phyloP scores from a whole-genome alignment of 176 grass and related monocot species.

The Neostapfia colusana region DNA sequence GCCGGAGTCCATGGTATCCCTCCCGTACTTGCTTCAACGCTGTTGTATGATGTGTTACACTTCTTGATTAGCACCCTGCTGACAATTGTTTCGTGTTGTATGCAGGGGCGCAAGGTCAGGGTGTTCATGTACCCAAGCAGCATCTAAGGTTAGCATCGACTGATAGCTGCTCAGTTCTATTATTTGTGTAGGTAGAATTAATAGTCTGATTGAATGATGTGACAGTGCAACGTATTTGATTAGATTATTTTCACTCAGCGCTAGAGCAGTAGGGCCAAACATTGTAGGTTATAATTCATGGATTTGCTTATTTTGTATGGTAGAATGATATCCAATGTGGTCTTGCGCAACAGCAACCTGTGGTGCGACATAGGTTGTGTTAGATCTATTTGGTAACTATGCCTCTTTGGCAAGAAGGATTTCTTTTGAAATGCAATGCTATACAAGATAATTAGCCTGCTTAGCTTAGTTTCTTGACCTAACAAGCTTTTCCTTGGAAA shows the following conservation, averaged over 20 bases:
- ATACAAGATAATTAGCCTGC: background rate
- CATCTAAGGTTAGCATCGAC: constrained; percentile 59
- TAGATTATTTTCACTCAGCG: background rate
- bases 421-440: no score
- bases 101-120: constrained; percentile 74
- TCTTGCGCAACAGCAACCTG: background rate
- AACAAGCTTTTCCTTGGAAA: background rate
- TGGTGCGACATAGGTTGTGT: no score
- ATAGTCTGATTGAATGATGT: background rate
- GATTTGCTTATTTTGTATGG: background rate
- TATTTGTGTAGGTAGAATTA: background rate
- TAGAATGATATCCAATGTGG: background rate
- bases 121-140: constrained; percentile 92
- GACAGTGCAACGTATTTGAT: background rate
- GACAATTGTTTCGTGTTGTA: background rate
- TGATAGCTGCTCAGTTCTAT: background rate
- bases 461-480: background rate
- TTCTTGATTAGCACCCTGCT: constrained; percentile 7
- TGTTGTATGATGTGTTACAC: background rate
- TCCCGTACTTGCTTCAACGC: background rate
- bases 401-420: no score
- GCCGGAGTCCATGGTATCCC: constrained; percentile 60
- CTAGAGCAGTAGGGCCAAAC: background rate
- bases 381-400: background rate
- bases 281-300: background rate